phyloP scores from a whole-genome alignment of 2,329 filamentous ascomycete species.

The Plenodomus biglobosus region DNA sequence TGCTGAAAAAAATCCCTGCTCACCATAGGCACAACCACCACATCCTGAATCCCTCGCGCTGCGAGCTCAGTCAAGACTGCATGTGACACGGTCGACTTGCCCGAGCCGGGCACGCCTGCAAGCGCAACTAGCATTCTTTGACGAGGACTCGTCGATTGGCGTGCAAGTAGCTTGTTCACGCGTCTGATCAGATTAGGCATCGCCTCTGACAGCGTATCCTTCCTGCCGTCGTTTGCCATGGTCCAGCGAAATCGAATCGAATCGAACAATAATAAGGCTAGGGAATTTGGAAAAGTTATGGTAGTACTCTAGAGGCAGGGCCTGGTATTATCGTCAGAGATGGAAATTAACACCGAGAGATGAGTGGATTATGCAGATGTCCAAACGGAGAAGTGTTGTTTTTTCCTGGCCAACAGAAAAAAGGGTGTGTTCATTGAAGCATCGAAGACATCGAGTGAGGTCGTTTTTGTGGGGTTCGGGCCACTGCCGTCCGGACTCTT shows the following conservation, averaged over 20 bases:
- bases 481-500: conserved; percentile 20
- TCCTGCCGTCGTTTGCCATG: conserved; percentile 13
- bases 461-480: conserved; percentile 18
- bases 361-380: too few species aligned
- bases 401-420: too few species aligned
- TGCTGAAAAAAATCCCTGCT: not conserved
- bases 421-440: conserved; percentile 1
- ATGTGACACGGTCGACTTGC: conserved; percentile 30
- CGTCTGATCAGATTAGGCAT: conserved; percentile 25
- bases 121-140: conserved; percentile 29
- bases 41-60: conserved; percentile 17
- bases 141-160: conserved; percentile 21
- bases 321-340: too few species aligned
- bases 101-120: conserved; percentile 32
- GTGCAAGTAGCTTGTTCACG: conserved; percentile 18
- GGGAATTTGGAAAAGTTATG: too few species aligned
- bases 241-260: not conserved
- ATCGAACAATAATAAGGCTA: too few species aligned
- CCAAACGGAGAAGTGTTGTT: not conserved
- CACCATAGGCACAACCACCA: conserved; percentile 31
- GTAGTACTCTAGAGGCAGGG: too few species aligned
- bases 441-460: too few species aligned
- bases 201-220: conserved; percentile 9
- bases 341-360: too few species aligned
- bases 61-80: conserved; percentile 25